A percentile compares a stretch with the other conserved stretches of the same genome.
These are phyloP conservation scores for Suhomyces coccinellae DNA, from an alignment of 1,139 yeast genomes.

Conservation along the genomic window DNA sequence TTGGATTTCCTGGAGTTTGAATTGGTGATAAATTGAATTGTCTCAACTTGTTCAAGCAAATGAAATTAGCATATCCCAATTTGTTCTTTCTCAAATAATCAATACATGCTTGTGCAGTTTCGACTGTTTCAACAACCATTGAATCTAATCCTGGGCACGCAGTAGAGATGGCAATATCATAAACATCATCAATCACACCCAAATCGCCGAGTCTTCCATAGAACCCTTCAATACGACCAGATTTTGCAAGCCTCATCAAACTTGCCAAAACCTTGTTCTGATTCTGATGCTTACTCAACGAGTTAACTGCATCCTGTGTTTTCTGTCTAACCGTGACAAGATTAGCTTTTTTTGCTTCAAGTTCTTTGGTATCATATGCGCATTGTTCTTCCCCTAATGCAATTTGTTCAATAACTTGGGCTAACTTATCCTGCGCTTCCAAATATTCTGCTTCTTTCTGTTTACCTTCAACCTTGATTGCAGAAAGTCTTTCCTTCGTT, in stretches of 20 bases:
- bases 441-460: constrained; percentile 49
- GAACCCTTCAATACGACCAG: constrained; percentile 86
- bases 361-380: constrained; percentile 44
- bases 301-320: constrained; percentile 62
- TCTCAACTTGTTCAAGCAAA: constrained; percentile 73
- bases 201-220: constrained; percentile 89
- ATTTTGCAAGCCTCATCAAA: constrained; percentile 63
- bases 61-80: constrained; percentile 87
- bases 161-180: constrained; percentile 92
- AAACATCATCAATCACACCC: constrained; percentile 82
- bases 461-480: constrained; percentile 54
- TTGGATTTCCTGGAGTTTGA: constrained; percentile 67
- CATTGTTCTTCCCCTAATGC: constrained; percentile 60
- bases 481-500: constrained; percentile 48
- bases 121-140: constrained; percentile 92
- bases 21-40: constrained; percentile 59
- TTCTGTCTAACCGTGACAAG: constrained; percentile 60
- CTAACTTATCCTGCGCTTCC: constrained; percentile 46
- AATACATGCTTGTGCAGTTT: constrained; percentile 88
- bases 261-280: constrained; percentile 75
- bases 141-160: constrained; percentile 92
- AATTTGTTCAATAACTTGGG: constrained; percentile 54
- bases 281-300: constrained; percentile 59
- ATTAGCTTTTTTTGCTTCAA: constrained; percentile 54
- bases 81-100: constrained; percentile 81